Conservation (phyloP, 164 flowering plant species). For the Aristolochia fimbriata region DNA sequence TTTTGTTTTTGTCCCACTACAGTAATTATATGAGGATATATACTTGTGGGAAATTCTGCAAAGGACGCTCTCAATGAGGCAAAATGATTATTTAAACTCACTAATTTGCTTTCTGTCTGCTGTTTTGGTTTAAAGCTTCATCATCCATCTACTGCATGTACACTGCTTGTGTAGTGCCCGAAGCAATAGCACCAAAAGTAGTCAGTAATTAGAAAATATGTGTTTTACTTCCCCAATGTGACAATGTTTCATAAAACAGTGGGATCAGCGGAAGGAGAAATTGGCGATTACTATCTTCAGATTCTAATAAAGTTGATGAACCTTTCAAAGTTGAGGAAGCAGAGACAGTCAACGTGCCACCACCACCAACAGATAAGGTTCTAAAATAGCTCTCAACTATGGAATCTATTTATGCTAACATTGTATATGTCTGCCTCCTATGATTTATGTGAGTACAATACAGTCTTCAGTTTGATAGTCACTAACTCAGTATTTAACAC, state of each 20-base stretch:
- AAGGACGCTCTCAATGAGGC: too few species aligned
- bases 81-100: too few species aligned
- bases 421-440: not conserved
- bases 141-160: too few species aligned
- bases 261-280: conserved; percentile 20
- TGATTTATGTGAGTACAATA: too few species aligned
- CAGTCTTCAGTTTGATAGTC: not conserved
- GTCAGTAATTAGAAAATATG: not conserved
- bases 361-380: conserved; percentile 86
- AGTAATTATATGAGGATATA: too few species aligned
- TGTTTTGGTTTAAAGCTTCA: too few species aligned
- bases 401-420: not conserved
- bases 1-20: too few species aligned
- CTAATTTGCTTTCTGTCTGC: too few species aligned
- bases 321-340: conserved; percentile 82
- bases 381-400: not conserved
- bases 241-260: conserved; percentile 21
- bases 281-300: conserved; percentile 51
- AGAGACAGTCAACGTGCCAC: conserved; percentile 71
- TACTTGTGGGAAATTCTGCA: too few species aligned
- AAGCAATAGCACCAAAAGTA: not conserved
- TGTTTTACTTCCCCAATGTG: not conserved
- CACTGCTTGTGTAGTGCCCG: too few species aligned
- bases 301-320: conserved; percentile 51
- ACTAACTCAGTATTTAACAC: not conserved